Percentiles rank a stretch among this genome's conserved stretches.
Evolutionary conservation across 2,329 filamentous ascomycete species (phyloP).

Genomic region (Byssoonygena ceratinophila): DNA sequence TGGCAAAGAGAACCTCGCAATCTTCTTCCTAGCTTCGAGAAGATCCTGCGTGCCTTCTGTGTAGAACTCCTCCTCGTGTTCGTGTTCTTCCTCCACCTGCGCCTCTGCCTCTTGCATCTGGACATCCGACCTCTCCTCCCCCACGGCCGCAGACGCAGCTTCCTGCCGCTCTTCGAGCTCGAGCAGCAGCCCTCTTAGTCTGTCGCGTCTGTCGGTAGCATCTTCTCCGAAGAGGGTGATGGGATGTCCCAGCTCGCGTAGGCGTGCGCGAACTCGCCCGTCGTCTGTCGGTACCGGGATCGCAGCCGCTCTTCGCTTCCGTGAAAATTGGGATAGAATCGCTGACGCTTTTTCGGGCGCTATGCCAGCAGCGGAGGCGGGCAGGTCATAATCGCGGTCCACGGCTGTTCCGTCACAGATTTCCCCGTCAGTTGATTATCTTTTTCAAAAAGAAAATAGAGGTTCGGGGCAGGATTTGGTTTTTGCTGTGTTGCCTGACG

Average conservation of each 20-base stretch:
- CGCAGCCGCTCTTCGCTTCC: constrained; percentile 76
- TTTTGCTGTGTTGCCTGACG: constrained; percentile 27
- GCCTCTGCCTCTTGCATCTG: constrained; percentile 44
- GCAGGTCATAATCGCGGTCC: constrained; percentile 79
- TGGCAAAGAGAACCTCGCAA: constrained; percentile 75
- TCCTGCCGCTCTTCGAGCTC: constrained; percentile 56
- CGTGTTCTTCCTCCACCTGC: constrained; percentile 50
- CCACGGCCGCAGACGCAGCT: constrained; percentile 35
- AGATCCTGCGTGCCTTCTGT: constrained; percentile 68
- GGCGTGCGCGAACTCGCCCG: constrained; percentile 64
- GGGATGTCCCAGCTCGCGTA: constrained; percentile 83
- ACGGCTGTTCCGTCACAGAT: constrained; percentile 37
- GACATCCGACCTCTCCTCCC: constrained; percentile 45
- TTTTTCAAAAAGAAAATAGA: not conserved
- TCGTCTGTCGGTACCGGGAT: constrained; percentile 93
- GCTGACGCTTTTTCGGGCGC: constrained; percentile 74
- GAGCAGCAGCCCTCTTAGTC: constrained; percentile 69
- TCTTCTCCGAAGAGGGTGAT: constrained; percentile 92
- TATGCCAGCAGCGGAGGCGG: constrained; percentile 53
- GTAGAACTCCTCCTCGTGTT: constrained; percentile 90
- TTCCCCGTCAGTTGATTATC: constrained; percentile 10
- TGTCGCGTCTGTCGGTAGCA: constrained; percentile 71
- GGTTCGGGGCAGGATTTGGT: too few relatives aligned
- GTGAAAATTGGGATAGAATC: constrained; percentile 76
- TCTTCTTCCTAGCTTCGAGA: constrained; percentile 62